Evolutionary conservation across 2,329 filamentous ascomycete species (phyloP).

Genomic region (Pseudocercospora fuligena): DNA sequence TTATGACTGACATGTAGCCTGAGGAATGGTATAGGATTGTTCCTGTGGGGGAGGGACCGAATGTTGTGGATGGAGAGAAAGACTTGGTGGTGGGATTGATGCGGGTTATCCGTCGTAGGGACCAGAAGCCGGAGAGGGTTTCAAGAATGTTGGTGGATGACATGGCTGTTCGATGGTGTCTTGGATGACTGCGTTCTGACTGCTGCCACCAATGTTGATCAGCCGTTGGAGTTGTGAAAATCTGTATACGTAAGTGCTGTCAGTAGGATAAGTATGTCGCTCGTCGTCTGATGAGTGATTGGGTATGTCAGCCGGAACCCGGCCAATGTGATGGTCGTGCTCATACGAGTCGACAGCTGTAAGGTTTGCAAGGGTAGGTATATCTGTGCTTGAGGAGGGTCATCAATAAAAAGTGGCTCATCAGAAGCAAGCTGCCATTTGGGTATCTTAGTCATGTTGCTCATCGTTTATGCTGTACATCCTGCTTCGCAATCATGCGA

Average conservation of each 20-base stretch:
- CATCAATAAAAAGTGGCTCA: no score
- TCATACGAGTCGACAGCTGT: no score
- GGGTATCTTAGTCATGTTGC: neutral
- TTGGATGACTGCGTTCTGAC: no score
- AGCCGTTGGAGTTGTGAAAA: no score
- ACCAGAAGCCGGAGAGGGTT: neutral
- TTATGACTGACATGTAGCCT: neutral
- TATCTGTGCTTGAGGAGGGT: no score
- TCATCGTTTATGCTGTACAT: neutral
- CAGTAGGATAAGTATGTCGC: no score
- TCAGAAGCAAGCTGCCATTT: neutral
- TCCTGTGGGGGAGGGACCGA: neutral
- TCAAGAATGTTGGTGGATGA: neutral
- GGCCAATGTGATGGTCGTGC: no score
- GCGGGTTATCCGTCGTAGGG: neutral
- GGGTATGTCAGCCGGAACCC: no score
- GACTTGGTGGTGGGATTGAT: neutral
- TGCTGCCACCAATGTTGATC: no score
- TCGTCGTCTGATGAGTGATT: no score
- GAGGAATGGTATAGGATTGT: neutral
- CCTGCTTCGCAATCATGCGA: conserved; percentile 59
- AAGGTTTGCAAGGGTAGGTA: no score
- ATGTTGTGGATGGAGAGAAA: neutral
- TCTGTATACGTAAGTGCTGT: no score
- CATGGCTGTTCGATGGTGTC: neutral